phyloP scores from a whole-genome alignment of 495 filamentous ascomycete species.

The Corynascus novoguineensis region DNA sequence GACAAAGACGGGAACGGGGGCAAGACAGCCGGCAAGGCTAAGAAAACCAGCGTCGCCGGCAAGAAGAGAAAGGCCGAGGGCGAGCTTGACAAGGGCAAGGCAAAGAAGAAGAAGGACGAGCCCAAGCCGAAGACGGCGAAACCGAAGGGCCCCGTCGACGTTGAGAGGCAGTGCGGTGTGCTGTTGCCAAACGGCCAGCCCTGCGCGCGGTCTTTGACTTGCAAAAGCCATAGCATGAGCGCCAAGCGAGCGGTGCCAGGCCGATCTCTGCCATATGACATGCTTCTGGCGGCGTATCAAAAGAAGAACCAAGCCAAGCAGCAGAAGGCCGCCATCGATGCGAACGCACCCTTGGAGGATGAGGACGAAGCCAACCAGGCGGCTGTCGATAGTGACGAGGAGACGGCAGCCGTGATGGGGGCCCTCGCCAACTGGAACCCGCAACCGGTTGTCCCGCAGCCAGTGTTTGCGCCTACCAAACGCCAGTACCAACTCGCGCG shows the following conservation, averaged over 20 bases:
- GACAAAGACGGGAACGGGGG: conserved; percentile 32
- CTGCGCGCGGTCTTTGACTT: conserved; percentile 87
- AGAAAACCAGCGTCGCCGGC: conserved; percentile 51
- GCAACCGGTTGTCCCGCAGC: conserved; percentile 60
- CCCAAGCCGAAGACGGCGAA: conserved; percentile 83
- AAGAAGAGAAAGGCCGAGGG: conserved; percentile 93
- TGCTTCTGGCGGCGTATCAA: conserved; percentile 88
- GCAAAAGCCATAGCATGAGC: conserved; percentile 96
- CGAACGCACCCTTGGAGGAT: conserved; percentile 85
- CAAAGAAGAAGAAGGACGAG: conserved; percentile 96
- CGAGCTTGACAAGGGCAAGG: conserved; percentile 65
- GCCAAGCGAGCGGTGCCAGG: conserved; percentile 89
- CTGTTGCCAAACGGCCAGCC: conserved; percentile 72
- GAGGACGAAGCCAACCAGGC: conserved; percentile 69
- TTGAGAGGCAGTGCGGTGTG: conserved; percentile 96
- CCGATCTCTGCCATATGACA: conserved; percentile 87
- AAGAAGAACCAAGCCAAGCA: conserved; percentile 98
- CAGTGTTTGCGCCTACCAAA: conserved; percentile 60
- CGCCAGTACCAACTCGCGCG: conserved; percentile 75
- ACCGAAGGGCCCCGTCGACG: conserved; percentile 91
- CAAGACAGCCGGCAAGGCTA: conserved; percentile 68
- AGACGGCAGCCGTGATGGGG: conserved; percentile 80
- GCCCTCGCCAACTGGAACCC: conserved; percentile 71
- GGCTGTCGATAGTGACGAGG: conserved; percentile 87
- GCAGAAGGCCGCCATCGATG: conserved; percentile 91